phyloP scores from a whole-genome alignment of 495 filamentous ascomycete genomes.

The Viridothelium virens region DNA sequence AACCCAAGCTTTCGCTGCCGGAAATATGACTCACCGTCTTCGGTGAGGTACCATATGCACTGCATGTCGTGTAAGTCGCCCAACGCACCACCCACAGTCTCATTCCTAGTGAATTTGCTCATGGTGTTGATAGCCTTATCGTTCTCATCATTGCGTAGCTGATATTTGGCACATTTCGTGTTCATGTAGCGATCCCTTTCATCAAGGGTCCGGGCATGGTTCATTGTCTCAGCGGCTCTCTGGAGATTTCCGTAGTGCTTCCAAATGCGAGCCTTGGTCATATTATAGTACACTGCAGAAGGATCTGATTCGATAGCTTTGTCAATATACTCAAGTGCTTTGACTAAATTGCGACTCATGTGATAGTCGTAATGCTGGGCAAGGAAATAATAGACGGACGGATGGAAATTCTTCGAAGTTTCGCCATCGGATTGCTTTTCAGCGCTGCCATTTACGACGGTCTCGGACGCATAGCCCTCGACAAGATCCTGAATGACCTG shows the following conservation, averaged over 20 bases:
- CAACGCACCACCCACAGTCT: constrained; percentile 77
- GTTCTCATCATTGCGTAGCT: constrained; percentile 83
- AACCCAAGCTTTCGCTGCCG: constrained; percentile 75
- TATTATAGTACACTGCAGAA: constrained; percentile 70
- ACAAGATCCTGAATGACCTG: constrained; percentile 66
- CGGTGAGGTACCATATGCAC: constrained; percentile 92
- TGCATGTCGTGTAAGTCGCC: constrained; percentile 97
- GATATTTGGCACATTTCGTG: constrained; percentile 95
- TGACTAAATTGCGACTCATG: constrained; percentile 71
- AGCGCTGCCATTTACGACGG: constrained; percentile 37
- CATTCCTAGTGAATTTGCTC: constrained; percentile 89
- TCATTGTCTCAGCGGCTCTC: constrained; percentile 82
- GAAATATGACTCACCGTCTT: constrained; percentile 85
- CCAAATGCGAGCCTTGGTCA: constrained; percentile 91
- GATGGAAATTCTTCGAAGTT: constrained; percentile 53
- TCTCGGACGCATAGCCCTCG: constrained; percentile 60
- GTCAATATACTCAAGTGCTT: constrained; percentile 77
- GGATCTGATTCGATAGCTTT: constrained; percentile 69
- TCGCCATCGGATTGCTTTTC: constrained; percentile 46
- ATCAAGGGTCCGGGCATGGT: constrained; percentile 75
- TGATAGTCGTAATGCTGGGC: constrained; percentile 95
- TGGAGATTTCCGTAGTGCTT: constrained; percentile 79
- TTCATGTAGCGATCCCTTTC: constrained; percentile 94
- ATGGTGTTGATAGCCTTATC: constrained; percentile 78
- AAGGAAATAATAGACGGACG: constrained; percentile 81